Evolutionary conservation across 140 eudicot genomes (phyloP), one percentile per base, ranked within the genome.

Genomic region (Senecio squalidus): DNA sequence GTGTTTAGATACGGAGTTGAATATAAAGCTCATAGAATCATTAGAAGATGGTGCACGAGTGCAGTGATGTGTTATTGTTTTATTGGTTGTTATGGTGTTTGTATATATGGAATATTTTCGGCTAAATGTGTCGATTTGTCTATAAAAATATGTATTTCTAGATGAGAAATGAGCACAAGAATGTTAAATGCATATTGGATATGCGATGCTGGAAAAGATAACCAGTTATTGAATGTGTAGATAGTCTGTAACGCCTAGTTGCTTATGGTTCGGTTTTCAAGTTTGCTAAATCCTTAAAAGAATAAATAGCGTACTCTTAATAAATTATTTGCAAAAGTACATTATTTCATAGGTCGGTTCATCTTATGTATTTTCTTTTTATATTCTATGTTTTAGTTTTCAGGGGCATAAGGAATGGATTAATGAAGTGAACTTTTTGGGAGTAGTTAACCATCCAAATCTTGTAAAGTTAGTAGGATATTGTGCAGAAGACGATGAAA

Each of bases 351-450:
- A 43, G 6, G 34, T 67, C 31, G 58, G 40, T 45, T 46, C 38
- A 29, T 73, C 69, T 77, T 56, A 76, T 76, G 67, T 38, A 29
- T 46, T 71, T 26, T 34, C 25, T 52, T 55, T 68, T 47, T 68
- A 58, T 47, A 58, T 75, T 68, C 34, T 71, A 74, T 76, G 75
- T 76, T 83, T 76, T 87, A 83, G 84, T 76, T 27, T 69, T 76
- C 94, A 89, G 97, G 97, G 97, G 82, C 97, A 89, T 61, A 89
- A 85, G 62, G 97, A 89, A 66, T 89, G 97, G 97, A 76, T 89
- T 52, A 89, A 82, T 66, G 97, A 89, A 59, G 95, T 89, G 27
- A 89, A 84, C 57, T 80, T 68, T 58, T 53, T 89, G 60, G 97
- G 97, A 14, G 87, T 89, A 6, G 92, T 85, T 13, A 78, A 82